Evolutionary conservation across 164 flowering plant species (phyloP).

Genomic region (Piper betle): DNA sequence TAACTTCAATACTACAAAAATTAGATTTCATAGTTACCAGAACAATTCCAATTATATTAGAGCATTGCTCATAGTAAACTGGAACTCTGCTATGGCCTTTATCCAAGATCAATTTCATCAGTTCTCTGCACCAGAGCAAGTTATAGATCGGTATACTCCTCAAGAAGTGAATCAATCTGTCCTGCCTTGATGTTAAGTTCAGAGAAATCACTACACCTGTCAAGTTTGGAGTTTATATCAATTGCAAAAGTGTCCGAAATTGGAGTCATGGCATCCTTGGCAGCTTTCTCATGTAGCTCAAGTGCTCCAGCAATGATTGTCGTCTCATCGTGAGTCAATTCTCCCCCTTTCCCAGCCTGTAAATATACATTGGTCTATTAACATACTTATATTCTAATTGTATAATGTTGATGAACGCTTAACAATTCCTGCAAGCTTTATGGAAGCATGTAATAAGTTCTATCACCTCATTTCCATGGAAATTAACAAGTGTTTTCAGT

Average conservation of each 20-base stretch:
- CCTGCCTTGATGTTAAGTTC: too few species aligned
- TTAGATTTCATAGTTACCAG: slow-evolving; percentile 33
- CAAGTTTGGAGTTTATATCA: slow-evolving; percentile 66
- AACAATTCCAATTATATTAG: slow-evolving; percentile 83
- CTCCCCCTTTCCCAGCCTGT: slow-evolving; percentile 99
- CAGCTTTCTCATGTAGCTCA: slow-evolving; percentile 75
- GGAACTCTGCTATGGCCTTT: slow-evolving; percentile 93
- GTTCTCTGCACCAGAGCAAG: slow-evolving; percentile 20
- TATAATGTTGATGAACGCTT: slow-evolving; percentile 20
- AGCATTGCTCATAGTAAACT: slow-evolving; percentile 79
- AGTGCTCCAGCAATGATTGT: slow-evolving; percentile 98
- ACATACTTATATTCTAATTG: neutral
- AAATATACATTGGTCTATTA: neutral
- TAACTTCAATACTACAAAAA: neutral
- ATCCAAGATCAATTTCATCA: slow-evolving; percentile 45
- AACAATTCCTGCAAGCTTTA: neutral
- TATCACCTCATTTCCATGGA: slow-evolving; percentile 92
- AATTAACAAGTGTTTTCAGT: slow-evolving; percentile 79
- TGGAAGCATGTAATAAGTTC: neutral
- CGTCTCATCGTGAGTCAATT: slow-evolving; percentile 92
- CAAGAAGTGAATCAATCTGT: too few species aligned
- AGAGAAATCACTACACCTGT: slow-evolving; percentile 16
- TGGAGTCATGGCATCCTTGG: slow-evolving; percentile 92
- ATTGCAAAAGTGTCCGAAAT: slow-evolving; percentile 76
- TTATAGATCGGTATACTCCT: neutral